phyloP scores from a whole-genome alignment of 2,329 filamentous ascomycete genomes.

The Didymella arachidicola region DNA sequence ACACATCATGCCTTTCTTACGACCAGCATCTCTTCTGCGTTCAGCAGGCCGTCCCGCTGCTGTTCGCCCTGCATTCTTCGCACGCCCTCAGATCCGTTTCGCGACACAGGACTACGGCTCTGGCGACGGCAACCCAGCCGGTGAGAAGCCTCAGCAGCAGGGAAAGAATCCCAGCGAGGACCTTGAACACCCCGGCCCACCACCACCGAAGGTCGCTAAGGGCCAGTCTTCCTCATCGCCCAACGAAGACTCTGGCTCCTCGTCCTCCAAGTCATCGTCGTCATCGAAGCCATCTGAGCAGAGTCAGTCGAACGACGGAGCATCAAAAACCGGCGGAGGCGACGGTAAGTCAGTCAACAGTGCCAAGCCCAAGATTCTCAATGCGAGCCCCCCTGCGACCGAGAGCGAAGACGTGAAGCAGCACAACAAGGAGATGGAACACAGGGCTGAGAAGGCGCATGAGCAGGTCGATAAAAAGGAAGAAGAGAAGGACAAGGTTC shows the following conservation, averaged over 20 bases:
- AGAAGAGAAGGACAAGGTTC: constrained; percentile 52
- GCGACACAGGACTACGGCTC: constrained; percentile 54
- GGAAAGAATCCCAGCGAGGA: constrained; percentile 50
- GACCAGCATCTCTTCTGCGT: constrained; percentile 40
- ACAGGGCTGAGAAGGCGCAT: constrained; percentile 53
- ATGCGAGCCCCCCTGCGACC: constrained; percentile 45
- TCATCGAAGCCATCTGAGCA: constrained; percentile 18
- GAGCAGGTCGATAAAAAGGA: constrained; percentile 50
- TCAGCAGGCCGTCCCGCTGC: constrained; percentile 35
- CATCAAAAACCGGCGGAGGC: constrained; percentile 22
- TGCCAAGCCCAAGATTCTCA: constrained; percentile 55
- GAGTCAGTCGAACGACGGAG: constrained; percentile 21
- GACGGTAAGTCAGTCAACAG: constrained; percentile 42
- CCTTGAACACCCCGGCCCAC: constrained; percentile 56
- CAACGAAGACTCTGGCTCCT: constrained; percentile 30
- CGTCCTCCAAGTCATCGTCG: constrained; percentile 20
- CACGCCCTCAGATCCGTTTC: constrained; percentile 43
- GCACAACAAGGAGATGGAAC: constrained; percentile 56
- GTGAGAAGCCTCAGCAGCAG: constrained; percentile 55
- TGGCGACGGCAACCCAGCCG: constrained; percentile 53
- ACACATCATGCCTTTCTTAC: constrained; percentile 43
- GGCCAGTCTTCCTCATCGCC: constrained; percentile 43
- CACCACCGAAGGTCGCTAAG: constrained; percentile 53
- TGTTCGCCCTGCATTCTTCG: constrained; percentile 37
- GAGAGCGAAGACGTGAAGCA: constrained; percentile 51